Evolutionary conservation across 768 basidiomycete genomes (phyloP).

Genomic region (Boletus edulis): DNA sequence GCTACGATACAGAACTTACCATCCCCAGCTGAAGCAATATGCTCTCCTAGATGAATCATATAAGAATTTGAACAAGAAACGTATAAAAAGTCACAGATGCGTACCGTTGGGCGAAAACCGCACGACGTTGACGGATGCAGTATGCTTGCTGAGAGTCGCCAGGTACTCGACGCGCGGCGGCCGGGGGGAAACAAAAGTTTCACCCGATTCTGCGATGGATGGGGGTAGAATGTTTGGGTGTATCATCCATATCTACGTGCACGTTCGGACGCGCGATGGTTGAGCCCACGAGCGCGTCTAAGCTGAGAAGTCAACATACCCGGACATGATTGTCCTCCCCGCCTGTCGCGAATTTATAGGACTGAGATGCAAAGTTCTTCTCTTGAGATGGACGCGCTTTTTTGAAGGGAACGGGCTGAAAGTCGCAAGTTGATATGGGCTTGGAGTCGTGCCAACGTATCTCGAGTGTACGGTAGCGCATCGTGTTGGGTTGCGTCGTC

Average conservation of each 20-base stretch:
- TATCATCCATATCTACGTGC: constrained; percentile 83
- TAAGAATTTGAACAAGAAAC: constrained; percentile 1
- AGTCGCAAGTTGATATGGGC: constrained; percentile 95
- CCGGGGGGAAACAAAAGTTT: constrained; percentile 38
- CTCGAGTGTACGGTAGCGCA: constrained; percentile 89
- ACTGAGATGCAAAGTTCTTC: constrained; percentile 59
- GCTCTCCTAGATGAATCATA: constrained; percentile 57
- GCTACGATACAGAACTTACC: constrained; percentile 49
- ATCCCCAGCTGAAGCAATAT: constrained; percentile 96
- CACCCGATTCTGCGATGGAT: constrained; percentile 42
- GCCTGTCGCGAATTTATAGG: constrained; percentile 91
- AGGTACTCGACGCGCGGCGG: constrained; percentile 95
- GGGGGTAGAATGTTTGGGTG: constrained; percentile 84
- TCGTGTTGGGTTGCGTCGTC: constrained; percentile 29
- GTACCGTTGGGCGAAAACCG: constrained; percentile 92
- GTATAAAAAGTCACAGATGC: constrained; percentile 17
- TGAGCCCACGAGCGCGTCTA: constrained; percentile 12
- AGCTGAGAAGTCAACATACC: constrained; percentile 50
- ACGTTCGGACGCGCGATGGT: constrained; percentile 4
- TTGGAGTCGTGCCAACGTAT: constrained; percentile 97
- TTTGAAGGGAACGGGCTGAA: constrained; percentile 82
- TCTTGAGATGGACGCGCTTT: constrained; percentile 67
- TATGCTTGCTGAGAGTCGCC: constrained; percentile 89
- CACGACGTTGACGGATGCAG: constrained; percentile 94
- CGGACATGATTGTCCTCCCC: constrained; percentile 97